Conservation (phyloP, 164 flowering plant species). For the Santalum album region DNA sequence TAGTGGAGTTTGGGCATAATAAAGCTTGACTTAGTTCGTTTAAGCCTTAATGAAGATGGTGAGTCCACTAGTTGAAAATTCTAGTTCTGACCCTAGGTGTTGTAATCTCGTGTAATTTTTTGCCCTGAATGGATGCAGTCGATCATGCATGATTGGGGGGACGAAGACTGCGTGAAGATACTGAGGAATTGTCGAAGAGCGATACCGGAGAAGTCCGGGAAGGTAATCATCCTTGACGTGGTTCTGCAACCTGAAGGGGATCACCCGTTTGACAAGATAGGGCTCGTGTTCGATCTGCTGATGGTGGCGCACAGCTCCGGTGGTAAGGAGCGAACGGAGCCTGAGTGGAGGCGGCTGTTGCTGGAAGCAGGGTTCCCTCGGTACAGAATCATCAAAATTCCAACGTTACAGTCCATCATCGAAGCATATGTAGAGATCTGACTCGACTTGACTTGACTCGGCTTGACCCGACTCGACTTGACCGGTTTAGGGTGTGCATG, state of each 20-base stretch:
- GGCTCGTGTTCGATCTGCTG: constrained; percentile 19
- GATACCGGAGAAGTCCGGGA: constrained; percentile 22
- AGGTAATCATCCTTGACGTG: constrained; percentile 27
- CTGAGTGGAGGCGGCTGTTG: constrained; percentile 27
- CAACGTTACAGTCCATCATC: constrained; percentile 23
- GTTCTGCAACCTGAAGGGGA: constrained; percentile 19
- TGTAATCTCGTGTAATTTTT: too few relatives aligned
- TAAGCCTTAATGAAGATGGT: too few relatives aligned
- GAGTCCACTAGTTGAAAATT: too few relatives aligned
- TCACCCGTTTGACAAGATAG: constrained; percentile 12
- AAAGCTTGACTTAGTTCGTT: too few relatives aligned
- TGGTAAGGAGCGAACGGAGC: constrained; percentile 35
- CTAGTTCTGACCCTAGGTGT: too few relatives aligned
- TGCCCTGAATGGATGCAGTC: constrained; percentile 20
- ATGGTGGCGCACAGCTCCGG: constrained; percentile 22
- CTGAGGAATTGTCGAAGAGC: constrained; percentile 29
- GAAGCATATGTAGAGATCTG: constrained; percentile 32
- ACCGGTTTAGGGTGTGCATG: too few relatives aligned
- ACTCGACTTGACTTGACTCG: too few relatives aligned
- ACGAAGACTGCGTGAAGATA: constrained; percentile 34
- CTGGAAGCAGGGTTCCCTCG: constrained; percentile 28
- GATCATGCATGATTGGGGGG: constrained; percentile 40
- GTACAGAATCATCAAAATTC: constrained; percentile 23
- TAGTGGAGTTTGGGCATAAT: too few relatives aligned
- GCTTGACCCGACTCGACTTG: too few relatives aligned